Conservation (phyloP, 331 rosid species). For the Quercus tomentella region DNA sequence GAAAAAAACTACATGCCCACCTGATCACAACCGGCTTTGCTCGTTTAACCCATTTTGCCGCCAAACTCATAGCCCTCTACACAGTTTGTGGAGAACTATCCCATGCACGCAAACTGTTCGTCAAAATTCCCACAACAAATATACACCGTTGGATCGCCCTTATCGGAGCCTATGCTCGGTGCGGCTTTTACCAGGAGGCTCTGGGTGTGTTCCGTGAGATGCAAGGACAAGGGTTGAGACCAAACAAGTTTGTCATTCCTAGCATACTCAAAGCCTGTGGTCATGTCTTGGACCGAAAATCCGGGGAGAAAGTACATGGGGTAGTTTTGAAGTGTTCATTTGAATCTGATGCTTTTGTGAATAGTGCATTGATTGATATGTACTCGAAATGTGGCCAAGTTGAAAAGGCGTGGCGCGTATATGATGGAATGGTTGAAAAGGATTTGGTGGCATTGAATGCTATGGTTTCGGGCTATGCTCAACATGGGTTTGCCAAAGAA, state of each 20-base stretch:
- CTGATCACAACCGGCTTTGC: conserved; percentile 52
- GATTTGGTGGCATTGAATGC: conserved; percentile 86
- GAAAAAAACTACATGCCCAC: conserved; percentile 73
- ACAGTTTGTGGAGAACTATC: conserved; percentile 40
- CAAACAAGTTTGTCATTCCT: conserved; percentile 54
- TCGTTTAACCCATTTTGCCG: conserved; percentile 43
- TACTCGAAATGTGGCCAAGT: conserved; percentile 56
- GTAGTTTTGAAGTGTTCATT: conserved; percentile 51
- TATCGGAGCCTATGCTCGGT: conserved; percentile 58
- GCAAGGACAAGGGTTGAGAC: conserved; percentile 36
- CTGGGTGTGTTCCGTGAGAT: conserved; percentile 47
- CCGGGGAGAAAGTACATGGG: conserved; percentile 61
- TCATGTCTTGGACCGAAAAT: conserved; percentile 38
- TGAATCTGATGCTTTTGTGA: conserved; percentile 56
- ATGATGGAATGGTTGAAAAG: conserved; percentile 53
- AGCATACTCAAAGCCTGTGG: conserved; percentile 87
- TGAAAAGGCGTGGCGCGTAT: conserved; percentile 50
- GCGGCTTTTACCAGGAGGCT: conserved; percentile 54
- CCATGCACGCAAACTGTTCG: conserved; percentile 67
- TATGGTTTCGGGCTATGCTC: conserved; percentile 72
- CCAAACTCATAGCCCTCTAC: conserved; percentile 60
- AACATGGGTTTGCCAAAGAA: conserved; percentile 48
- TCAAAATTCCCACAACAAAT: conserved; percentile 61
- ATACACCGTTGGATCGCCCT: conserved; percentile 65
- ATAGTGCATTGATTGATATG: conserved; percentile 68